phyloP scores from a whole-genome alignment of 2,329 filamentous ascomycete species.

The Exophiala xenobiotica region DNA sequence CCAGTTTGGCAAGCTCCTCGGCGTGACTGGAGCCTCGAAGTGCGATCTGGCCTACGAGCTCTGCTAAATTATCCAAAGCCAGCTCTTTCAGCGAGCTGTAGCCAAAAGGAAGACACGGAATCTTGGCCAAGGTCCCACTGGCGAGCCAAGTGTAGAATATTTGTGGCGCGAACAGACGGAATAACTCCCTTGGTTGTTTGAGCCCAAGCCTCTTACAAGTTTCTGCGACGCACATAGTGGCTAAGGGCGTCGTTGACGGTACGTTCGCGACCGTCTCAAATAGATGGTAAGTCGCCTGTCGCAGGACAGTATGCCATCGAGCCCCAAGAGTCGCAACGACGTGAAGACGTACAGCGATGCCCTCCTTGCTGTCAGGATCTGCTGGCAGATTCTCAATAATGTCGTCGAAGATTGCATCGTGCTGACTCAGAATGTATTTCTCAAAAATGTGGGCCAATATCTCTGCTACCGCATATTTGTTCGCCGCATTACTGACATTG shows the following conservation, averaged over 20 bases:
- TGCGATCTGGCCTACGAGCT: slow-evolving; percentile 75
- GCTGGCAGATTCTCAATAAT: slow-evolving; percentile 76
- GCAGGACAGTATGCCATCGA: slow-evolving; percentile 79
- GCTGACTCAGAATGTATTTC: slow-evolving; percentile 75
- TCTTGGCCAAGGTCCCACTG: slow-evolving; percentile 61
- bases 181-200: slow-evolving; percentile 66
- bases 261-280: slow-evolving; percentile 85
- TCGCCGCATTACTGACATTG: slow-evolving; percentile 61
- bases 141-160: slow-evolving; percentile 89
- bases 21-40: slow-evolving; percentile 73
- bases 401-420: slow-evolving; percentile 82
- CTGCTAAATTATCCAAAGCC: slow-evolving; percentile 68
- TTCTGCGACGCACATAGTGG: slow-evolving; percentile 65
- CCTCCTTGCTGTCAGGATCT: slow-evolving; percentile 70
- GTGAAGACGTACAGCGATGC: slow-evolving; percentile 79
- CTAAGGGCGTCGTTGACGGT: slow-evolving; percentile 64
- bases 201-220: slow-evolving; percentile 68
- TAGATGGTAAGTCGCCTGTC: slow-evolving; percentile 86
- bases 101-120: slow-evolving; percentile 83
- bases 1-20: slow-evolving; percentile 57
- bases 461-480: slow-evolving; percentile 73
- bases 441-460: slow-evolving; percentile 73
- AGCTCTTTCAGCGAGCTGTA: slow-evolving; percentile 70
- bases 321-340: slow-evolving; percentile 76
- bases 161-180: slow-evolving; percentile 81